Evolutionary conservation across 164 flowering plant genomes (phyloP).

Genomic region (Vitis rotundifolia): DNA sequence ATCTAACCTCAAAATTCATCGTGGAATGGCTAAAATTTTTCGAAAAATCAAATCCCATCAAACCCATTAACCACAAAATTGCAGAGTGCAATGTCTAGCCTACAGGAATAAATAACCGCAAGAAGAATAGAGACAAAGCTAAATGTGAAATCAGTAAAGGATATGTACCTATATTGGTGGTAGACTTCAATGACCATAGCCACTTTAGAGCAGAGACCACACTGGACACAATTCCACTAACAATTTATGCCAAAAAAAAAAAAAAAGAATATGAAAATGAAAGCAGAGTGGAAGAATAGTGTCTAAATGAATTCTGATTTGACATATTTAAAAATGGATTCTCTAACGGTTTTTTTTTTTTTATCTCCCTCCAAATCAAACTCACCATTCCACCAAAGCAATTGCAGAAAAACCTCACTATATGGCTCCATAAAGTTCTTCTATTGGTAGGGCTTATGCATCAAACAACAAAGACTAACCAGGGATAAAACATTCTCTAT

Average conservation of each 20-base stretch:
- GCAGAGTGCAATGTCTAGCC: neutral
- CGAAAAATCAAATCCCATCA: constrained; percentile 19
- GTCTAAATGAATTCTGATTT: too few relatives aligned
- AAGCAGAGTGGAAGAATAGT: neutral
- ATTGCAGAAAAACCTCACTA: too few relatives aligned
- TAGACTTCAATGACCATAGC: constrained; percentile 57
- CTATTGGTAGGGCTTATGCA: too few relatives aligned
- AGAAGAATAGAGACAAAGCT: neutral
- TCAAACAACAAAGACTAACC: too few relatives aligned
- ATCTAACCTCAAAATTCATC: constrained; percentile 70
- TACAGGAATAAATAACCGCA: neutral
- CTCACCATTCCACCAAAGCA: too few relatives aligned
- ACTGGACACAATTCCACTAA: constrained; percentile 51
- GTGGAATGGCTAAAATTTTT: constrained; percentile 48
- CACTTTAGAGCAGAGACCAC: constrained; percentile 57
- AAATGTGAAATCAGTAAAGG: constrained; percentile 8
- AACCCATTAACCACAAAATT: constrained; percentile 10
- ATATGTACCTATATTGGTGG: constrained; percentile 36
- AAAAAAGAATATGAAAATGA: neutral
- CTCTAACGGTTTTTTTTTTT: too few relatives aligned
- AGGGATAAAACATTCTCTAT: too few relatives aligned
- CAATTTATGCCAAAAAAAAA: constrained; percentile 37
- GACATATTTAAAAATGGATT: too few relatives aligned
- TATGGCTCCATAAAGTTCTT: too few relatives aligned
- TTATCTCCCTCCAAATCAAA: too few relatives aligned